Conservation (phyloP, 306 rosid genomes). For the Canavalia gladiata region DNA sequence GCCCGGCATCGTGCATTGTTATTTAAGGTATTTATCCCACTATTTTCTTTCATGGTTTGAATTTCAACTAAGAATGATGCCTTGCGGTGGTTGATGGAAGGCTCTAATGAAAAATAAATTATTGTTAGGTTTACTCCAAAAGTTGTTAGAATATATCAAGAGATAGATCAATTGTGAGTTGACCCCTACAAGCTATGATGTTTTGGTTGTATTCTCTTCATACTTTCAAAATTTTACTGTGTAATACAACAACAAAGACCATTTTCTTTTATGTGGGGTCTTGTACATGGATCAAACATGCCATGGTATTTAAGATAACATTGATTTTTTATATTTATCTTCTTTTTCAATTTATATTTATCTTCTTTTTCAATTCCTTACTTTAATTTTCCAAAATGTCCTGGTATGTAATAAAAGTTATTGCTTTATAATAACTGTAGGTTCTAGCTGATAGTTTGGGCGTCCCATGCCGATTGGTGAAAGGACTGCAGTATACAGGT, state of each 20-base stretch:
- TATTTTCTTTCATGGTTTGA: conserved; percentile 27
- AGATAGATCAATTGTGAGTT: conserved; percentile 25
- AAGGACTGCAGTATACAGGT: conserved; percentile 88
- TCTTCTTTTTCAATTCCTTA: conserved; percentile 4
- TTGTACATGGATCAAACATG: not conserved
- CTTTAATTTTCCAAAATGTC: conserved; percentile 17
- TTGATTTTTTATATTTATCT: conserved; percentile 22
- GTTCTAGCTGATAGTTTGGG: conserved; percentile 93
- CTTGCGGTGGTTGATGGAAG: conserved; percentile 30
- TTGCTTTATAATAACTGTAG: conserved; percentile 52
- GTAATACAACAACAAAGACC: not conserved
- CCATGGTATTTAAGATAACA: conserved; percentile 23
- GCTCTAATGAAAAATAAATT: conserved; percentile 16
- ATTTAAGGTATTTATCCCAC: conserved; percentile 75
- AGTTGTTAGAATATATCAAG: conserved; percentile 15
- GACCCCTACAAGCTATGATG: conserved; percentile 24
- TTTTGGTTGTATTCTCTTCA: conserved; percentile 6
- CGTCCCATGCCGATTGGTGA: conserved; percentile 89
- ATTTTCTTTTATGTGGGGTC: not conserved
- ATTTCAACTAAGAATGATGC: conserved; percentile 28
- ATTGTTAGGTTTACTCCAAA: conserved; percentile 6
- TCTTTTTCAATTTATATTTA: conserved; percentile 18
- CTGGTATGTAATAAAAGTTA: conserved; percentile 10
- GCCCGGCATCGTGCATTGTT: conserved; percentile 98
- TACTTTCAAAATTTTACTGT: conserved; percentile 27